A percentile compares a stretch with the other conserved stretches of the same genome.
phyloP scores from a whole-genome alignment of 1,284 basidiomycete species.

The Moesziomyces globuligerus region DNA sequence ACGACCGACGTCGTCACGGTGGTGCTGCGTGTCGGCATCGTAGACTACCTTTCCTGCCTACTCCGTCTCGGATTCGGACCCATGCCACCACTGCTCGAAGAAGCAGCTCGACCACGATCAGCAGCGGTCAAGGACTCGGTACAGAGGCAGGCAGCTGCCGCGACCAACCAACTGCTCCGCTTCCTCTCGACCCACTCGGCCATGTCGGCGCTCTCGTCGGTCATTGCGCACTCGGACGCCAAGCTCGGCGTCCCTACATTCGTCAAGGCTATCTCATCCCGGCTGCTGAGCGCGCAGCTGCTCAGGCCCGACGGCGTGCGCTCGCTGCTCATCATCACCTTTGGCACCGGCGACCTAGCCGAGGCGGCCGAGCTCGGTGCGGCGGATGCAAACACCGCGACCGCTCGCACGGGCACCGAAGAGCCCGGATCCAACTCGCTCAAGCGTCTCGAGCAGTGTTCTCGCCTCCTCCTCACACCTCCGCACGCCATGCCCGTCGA shows the following conservation, averaged over 20 bases:
- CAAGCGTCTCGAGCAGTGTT: slow-evolving; percentile 34
- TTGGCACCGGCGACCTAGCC: slow-evolving; percentile 40
- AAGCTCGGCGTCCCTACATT: slow-evolving; percentile 40
- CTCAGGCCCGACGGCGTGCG: slow-evolving; percentile 61
- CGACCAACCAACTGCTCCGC: slow-evolving; percentile 26
- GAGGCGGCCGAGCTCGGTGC: slow-evolving; percentile 31
- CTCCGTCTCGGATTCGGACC: slow-evolving; percentile 43
- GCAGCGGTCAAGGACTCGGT: slow-evolving; percentile 19
- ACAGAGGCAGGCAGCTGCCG: slow-evolving; percentile 25
- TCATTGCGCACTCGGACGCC: slow-evolving; percentile 27
- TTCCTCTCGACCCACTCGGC: slow-evolving; percentile 41
- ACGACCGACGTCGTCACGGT: slow-evolving; percentile 33
- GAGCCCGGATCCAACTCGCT: slow-evolving; percentile 36
- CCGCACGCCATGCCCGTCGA: slow-evolving; percentile 44
- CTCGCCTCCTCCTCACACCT: slow-evolving; percentile 46
- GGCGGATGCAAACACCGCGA: slow-evolving; percentile 16
- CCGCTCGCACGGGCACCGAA: slow-evolving; percentile 26
- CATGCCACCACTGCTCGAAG: not conserved
- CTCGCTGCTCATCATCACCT: slow-evolving; percentile 52
- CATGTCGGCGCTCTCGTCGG: slow-evolving; percentile 44
- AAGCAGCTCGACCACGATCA: not conserved
- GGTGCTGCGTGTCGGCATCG: slow-evolving; percentile 39
- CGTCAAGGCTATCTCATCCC: slow-evolving; percentile 41
- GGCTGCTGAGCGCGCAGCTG: slow-evolving; percentile 58
- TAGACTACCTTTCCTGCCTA: slow-evolving; percentile 39